These are phyloP conservation scores for Ceratobasidium sp. DNA, from an alignment of 1,284 basidiomycete genomes.

Conservation along the genomic window DNA sequence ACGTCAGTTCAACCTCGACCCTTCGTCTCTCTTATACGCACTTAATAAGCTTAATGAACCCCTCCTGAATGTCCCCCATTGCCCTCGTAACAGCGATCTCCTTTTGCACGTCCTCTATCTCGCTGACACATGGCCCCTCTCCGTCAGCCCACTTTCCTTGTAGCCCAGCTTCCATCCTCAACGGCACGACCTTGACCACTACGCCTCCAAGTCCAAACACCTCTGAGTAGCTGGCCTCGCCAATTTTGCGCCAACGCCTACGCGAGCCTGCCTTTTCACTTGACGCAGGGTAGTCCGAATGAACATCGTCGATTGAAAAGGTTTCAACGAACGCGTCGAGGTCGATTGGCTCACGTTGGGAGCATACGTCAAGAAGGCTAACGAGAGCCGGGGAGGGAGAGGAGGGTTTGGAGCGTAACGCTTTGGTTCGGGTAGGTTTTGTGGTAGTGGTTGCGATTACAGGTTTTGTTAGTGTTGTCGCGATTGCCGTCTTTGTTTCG, in stretches of 20 bases:
- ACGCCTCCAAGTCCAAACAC: conserved; percentile 90
- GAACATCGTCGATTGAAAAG: conserved; percentile 71
- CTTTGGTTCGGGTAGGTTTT: not conserved
- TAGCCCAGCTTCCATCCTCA: conserved; percentile 65
- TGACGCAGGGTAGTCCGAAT: conserved; percentile 61
- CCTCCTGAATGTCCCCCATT: conserved; percentile 78
- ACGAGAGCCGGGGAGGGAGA: not conserved
- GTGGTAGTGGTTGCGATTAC: not conserved
- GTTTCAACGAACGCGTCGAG: conserved; percentile 83
- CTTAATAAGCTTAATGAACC: conserved; percentile 83
- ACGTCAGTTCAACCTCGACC: conserved; percentile 34
- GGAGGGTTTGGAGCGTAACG: not conserved
- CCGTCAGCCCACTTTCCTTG: conserved; percentile 35
- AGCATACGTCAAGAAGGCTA: conserved; percentile 2
- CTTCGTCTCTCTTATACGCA: conserved; percentile 53
- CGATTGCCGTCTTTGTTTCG: too few species aligned
- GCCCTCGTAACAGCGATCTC: conserved; percentile 89
- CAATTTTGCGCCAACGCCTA: conserved; percentile 75
- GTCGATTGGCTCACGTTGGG: conserved; percentile 57
- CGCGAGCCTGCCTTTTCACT: conserved; percentile 52
- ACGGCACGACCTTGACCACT: conserved; percentile 88
- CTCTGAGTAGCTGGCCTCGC: conserved; percentile 97
- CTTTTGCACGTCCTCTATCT: conserved; percentile 82
- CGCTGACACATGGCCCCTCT: conserved; percentile 76
- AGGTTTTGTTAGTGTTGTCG: too few species aligned